Conservation (phyloP, 306 rosid species). For the Astragalus membranaceus region DNA sequence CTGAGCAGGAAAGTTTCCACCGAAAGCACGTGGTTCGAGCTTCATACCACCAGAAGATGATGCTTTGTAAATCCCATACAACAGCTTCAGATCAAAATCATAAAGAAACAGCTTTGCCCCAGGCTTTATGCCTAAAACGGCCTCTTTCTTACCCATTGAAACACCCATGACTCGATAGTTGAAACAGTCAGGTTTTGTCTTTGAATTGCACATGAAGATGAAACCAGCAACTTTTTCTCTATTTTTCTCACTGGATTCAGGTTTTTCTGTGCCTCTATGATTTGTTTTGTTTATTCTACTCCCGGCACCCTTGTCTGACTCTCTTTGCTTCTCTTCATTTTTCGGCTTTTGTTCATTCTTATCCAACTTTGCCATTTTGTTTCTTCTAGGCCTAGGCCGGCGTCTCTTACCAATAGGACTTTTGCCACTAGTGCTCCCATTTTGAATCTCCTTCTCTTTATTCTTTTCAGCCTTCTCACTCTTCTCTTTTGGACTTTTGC, state of each 20-base stretch:
- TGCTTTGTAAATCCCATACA: constrained; percentile 79
- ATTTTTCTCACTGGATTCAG: constrained; percentile 13
- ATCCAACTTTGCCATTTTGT: constrained; percentile 6
- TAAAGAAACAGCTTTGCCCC: constrained; percentile 77
- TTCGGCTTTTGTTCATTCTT: constrained; percentile 23
- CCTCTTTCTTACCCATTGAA: constrained; percentile 51
- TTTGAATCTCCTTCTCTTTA: constrained; percentile 23
- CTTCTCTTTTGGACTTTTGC: constrained; percentile 4
- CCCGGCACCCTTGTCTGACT: constrained; percentile 24
- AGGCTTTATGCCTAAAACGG: constrained; percentile 54
- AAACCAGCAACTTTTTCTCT: constrained; percentile 70
- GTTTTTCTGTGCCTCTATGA: constrained; percentile 17
- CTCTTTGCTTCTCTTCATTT: constrained; percentile 21
- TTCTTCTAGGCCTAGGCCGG: constrained; percentile 18
- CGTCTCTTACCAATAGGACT: background rate
- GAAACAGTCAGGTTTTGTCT: constrained; percentile 91
- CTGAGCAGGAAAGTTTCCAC: constrained; percentile 94
- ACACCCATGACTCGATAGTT: constrained; percentile 73
- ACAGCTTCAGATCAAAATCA: constrained; percentile 85
- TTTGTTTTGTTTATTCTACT: constrained; percentile 27
- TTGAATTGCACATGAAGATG: constrained; percentile 92
- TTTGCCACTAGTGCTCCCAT: constrained; percentile 4
- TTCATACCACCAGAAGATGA: constrained; percentile 74
- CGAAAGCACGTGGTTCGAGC: constrained; percentile 84
- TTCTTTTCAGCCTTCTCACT: constrained; percentile 14